Evolutionary conservation across 2,329 filamentous ascomycete species (phyloP), one percentile per base, ranked within the genome.

Genomic region (Daldinia sp.): DNA sequence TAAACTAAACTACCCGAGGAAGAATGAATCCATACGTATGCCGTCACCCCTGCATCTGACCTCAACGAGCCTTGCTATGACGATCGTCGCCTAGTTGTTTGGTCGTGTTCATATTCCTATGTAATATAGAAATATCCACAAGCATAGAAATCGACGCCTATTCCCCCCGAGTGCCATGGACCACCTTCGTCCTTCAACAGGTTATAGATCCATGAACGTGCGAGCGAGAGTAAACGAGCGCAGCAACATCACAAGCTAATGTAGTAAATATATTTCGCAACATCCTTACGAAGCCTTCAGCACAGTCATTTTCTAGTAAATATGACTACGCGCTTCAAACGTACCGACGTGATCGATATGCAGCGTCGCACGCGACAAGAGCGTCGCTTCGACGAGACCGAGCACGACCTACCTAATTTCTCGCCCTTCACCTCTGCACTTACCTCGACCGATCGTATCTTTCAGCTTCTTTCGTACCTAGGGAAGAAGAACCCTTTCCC

Each of bases 401-500:
- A 87, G 73, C 77, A 79, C 29, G 78, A 76, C 23, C 77, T 87
- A 67, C 67, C 77, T n/a, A 72, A 74, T 37, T 73, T 72, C 61
- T 73, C 74, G 34, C 64, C 74, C 9, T 58, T 70, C 39, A 47
- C 70, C 1, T 50, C 69, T 8, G 65, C 63, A 23, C 50, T 68
- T 15, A 57, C 54, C n/a, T 49, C 67, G 7, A 71, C 67, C 15
- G 70, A 72, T 53, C 75, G 70, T 29, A 25, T 77, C n/a, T 67
- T 76, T 30, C 74, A 79, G 30, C 55, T 85, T 47, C 73, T 88
- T 23, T 83, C 82, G 2, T 81, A 82, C 56, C 75, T 88, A 1
- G 82, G 83, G 19, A 74, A 76, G 49, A 74, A 74, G 58, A 90
- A 88, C 71, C 88, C 89, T 0, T 78, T 89, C 10, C 82, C 85